Conservation (phyloP, 768 basidiomycete species). For the Tulasnella sp. region DNA sequence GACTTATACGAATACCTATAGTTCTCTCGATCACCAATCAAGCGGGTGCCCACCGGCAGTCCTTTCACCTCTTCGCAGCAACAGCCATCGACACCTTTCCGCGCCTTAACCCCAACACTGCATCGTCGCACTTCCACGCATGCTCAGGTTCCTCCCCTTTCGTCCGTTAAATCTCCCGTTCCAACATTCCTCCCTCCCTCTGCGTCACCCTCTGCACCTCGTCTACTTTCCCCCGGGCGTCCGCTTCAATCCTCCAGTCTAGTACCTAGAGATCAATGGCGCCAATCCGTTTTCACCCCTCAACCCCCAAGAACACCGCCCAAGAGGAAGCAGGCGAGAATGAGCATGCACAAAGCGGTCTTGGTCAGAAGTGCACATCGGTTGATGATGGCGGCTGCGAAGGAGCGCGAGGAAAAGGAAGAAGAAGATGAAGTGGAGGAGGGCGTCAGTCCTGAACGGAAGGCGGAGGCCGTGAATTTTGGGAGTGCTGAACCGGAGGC, state of each 20-base stretch:
- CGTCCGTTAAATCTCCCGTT: neutral
- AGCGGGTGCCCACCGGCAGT: neutral
- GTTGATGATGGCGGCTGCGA: slow-evolving; percentile 11
- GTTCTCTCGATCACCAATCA: slow-evolving; percentile 12
- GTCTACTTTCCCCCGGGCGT: neutral
- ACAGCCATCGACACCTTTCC: neutral
- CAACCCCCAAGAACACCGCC: slow-evolving; percentile 18
- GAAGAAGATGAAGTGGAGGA: slow-evolving; percentile 30
- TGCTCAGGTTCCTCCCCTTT: neutral
- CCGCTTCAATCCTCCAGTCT: slow-evolving; percentile 4
- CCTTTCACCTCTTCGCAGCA: neutral
- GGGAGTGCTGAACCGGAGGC: neutral
- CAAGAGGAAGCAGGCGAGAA: neutral
- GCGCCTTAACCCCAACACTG: neutral
- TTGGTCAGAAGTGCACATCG: slow-evolving; percentile 29
- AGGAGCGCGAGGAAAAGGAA: slow-evolving; percentile 25
- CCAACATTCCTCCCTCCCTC: neutral
- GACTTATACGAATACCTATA: neutral
- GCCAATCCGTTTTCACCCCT: neutral
- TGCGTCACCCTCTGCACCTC: slow-evolving; percentile 12
- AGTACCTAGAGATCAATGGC: slow-evolving; percentile 3
- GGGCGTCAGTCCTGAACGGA: slow-evolving; percentile 29
- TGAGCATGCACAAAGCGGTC: slow-evolving; percentile 30
- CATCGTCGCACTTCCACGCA: neutral
- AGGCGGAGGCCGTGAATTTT: neutral